Conservation (phyloP, 139 green algal species). For the Pleodorina starrii region DNA sequence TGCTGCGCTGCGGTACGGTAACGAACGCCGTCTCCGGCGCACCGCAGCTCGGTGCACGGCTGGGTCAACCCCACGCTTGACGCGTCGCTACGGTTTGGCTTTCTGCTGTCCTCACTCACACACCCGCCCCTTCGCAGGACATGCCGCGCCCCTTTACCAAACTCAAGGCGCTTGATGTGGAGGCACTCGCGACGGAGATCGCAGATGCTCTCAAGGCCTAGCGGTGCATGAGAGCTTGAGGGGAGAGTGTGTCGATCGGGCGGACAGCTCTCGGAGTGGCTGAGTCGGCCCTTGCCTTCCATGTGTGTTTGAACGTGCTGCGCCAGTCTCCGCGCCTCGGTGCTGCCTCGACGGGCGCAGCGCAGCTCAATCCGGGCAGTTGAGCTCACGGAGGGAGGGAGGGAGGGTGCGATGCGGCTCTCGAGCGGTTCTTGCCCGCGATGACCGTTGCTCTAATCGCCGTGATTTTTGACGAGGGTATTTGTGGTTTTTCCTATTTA, state of each 20-base stretch:
- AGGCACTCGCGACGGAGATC: slow-evolving; percentile 55
- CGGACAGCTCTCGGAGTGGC: neutral
- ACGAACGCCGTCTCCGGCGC: too few relatives aligned
- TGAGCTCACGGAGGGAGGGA: neutral
- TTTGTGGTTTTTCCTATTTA: too few relatives aligned
- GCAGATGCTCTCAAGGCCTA: neutral
- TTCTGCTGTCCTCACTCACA: neutral
- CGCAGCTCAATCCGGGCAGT: too few relatives aligned
- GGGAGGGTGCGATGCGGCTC: too few relatives aligned
- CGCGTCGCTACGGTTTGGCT: too few relatives aligned
- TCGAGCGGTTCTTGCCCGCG: too few relatives aligned
- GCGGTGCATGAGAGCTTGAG: neutral
- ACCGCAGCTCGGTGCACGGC: too few relatives aligned
- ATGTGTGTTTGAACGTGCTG: neutral
- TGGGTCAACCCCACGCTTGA: too few relatives aligned
- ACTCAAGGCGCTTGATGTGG: slow-evolving; percentile 64
- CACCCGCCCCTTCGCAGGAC: slow-evolving; percentile 45
- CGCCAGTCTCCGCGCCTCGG: too few relatives aligned
- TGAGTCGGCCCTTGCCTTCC: neutral
- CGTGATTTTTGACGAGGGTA: too few relatives aligned
- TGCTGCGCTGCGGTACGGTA: too few relatives aligned
- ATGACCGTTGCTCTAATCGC: too few relatives aligned
- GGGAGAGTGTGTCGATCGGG: neutral
- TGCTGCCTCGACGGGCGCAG: neutral
- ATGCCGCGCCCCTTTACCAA: slow-evolving; percentile 67